Conservation (phyloP, 139 green algal genomes). For the Coelastrella sp. region DNA sequence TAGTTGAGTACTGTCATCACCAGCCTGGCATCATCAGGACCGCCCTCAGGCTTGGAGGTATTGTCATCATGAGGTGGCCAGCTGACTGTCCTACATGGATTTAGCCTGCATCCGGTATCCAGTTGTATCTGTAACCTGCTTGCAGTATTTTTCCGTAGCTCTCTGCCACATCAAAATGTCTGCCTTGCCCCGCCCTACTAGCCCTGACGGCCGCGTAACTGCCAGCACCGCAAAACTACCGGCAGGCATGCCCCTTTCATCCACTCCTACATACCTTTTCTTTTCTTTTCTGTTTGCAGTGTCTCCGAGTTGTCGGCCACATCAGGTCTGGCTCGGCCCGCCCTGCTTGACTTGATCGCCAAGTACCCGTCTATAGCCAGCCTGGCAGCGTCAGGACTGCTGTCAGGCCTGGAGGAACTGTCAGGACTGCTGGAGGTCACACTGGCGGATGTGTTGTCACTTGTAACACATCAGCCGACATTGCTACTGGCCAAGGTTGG, state of each 20-base stretch:
- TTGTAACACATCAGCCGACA: conserved; percentile 60
- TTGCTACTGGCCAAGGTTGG: conserved; percentile 60
- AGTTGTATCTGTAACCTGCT: no score
- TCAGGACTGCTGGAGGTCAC: conserved; percentile 42
- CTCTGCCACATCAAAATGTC: no score
- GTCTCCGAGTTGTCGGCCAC: conserved; percentile 18
- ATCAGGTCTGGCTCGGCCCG: conserved; percentile 29
- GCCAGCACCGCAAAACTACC: no score
- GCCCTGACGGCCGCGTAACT: no score
- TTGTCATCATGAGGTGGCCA: no score
- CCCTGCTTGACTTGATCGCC: conserved; percentile 56
- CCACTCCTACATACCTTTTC: not conserved
- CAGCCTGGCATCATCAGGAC: no score
- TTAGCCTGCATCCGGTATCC: no score
- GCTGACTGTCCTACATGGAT: no score
- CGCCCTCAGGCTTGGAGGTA: no score
- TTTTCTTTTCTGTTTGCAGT: not conserved
- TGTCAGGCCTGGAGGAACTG: conserved; percentile 46
- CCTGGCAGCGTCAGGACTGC: not conserved
- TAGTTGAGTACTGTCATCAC: no score
- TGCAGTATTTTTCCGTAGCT: no score
- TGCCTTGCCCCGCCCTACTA: no score
- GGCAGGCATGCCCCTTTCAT: not conserved
- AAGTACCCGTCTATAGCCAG: conserved; percentile 8
- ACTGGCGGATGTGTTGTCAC: conserved; percentile 39